phyloP scores from a whole-genome alignment of 2,329 filamentous ascomycete genomes.

The Colletotrichum phormii region DNA sequence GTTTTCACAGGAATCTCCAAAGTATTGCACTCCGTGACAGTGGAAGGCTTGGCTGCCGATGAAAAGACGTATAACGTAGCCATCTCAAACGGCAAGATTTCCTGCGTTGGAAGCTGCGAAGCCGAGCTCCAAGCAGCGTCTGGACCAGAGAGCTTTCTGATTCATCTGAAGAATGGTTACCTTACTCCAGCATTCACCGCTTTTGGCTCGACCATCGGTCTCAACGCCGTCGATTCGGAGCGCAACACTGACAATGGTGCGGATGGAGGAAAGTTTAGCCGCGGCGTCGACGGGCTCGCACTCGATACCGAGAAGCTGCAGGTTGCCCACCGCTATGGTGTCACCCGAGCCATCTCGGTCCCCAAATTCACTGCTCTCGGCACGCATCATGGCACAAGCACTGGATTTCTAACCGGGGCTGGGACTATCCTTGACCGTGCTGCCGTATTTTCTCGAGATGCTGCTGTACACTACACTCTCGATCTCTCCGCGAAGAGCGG shows the following conservation, averaged over 20 bases:
- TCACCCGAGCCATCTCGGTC: constrained; percentile 69
- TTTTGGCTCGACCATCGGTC: constrained; percentile 69
- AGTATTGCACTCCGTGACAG: constrained; percentile 59
- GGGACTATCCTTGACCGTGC: constrained; percentile 57
- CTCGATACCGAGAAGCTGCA: constrained; percentile 68
- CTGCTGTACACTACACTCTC: constrained; percentile 70
- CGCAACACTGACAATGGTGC: constrained; percentile 63
- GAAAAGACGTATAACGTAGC: constrained; percentile 59
- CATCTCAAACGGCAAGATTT: constrained; percentile 64
- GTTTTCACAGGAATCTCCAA: constrained; percentile 68
- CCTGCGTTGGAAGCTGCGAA: constrained; percentile 66
- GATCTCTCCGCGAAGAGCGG: constrained; percentile 57
- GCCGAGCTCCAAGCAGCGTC: constrained; percentile 53
- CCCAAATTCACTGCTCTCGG: constrained; percentile 56
- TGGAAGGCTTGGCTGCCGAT: constrained; percentile 36
- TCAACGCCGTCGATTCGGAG: constrained; percentile 73
- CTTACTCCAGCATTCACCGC: constrained; percentile 69
- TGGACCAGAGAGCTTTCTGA: constrained; percentile 45
- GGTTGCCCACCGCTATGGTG: constrained; percentile 64
- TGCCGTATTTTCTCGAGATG: constrained; percentile 65
- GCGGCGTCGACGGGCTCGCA: constrained; percentile 67
- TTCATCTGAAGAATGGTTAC: constrained; percentile 68
- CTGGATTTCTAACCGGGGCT: constrained; percentile 66
- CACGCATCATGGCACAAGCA: constrained; percentile 67
- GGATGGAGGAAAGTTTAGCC: constrained; percentile 61